Evolutionary conservation across 2,329 filamentous ascomycete species (phyloP), one percentile per base, ranked within the genome.

Genomic region (Lasiodiplodia sp.): DNA sequence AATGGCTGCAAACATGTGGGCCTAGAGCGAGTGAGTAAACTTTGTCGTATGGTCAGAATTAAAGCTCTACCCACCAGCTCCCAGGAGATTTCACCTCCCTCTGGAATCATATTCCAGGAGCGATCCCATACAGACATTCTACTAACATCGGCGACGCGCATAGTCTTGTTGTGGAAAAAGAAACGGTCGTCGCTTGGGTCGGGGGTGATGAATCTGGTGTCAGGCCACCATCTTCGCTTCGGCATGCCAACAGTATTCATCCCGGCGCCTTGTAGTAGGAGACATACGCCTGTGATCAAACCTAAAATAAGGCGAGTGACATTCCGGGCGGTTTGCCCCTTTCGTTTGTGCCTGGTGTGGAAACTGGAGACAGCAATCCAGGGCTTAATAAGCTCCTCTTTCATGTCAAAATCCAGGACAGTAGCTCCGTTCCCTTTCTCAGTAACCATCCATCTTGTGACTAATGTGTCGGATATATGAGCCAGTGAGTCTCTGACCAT

Each of bases 191-290:
- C 58, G 23, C 7, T 11, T 10, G 25, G 25, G 6, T 31, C 23
- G 18, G 40, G 23, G 16, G 34, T 21, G 2, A 16, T 10, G 12
- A 31, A 62, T 3, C 58, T 25, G 40, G 25, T 31, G 21, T 63
- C 40, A 1, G 58, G 58, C 40, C 25, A 63, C 58, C 58, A 63
- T 37, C 23, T 16, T 5, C 2, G 2, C 6, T 63, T 47, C 6
- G 58, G 58, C 18, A 63, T 63, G 23, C 23, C 58, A 0, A 63
- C 25, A 7, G 40, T 51, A 6, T 51, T 63, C 14, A 63, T 63
- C 2, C 38, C 38, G 3, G 58, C 58, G 16, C 40, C 40, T 6
- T 49, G 40, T 3, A 63, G 12, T 5, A 63, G 6, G 2, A 51
- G 23, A 21, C 40, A 49, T 11, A 16, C 4, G 23, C 58, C 25